Base-by-base conservation (phyloP, 1,284 basidiomycete genomes). In the Ustilago sp. region DNA sequence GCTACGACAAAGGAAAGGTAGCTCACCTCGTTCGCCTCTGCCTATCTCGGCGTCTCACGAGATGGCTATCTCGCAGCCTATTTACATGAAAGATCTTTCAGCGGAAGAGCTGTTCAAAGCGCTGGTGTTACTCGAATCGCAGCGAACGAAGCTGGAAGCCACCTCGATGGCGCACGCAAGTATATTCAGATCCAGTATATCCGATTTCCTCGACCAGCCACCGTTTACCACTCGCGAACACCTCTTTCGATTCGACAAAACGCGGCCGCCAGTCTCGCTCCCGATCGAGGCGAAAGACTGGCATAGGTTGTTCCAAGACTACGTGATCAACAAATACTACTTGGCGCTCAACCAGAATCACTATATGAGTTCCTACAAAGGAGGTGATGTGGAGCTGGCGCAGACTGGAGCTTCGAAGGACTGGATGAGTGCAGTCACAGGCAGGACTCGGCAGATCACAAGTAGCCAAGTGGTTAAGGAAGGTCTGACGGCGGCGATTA, bases 101-200 rank as follows among this genome's bases (percentile, higher is more conserved):
- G n/a, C 55, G 5, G 65, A 68, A 28, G 65, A 68, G 8, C 50
- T 62, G 1, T 62, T 68, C 50, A 68, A 58, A 43, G 41, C 59
- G 3, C 15, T 68, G 11, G 32, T 68, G 8, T 15, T 62, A 5
- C 32, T 47, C 47, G 45, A 57, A 8, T 35, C 59, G 5, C 41
- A 59, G 4, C 28, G 23, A 28, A 28, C 3, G 0, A 36, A 48
- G 34, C 45, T 35, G 1, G 34, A 28, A 34, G 23, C 5, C 23
- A 12, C n/a, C 7, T 19, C 43, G n/a, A 4, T 19, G 1, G 17
- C 43, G 7, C 39, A 23, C 4, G 13, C 1, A 4, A 1, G 13
- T 28, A 1, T 23, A n/a, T 45, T 45, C n/a, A 2, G n/a, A 28
- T 28, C 31, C 31, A 28, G 23, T 28, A 28, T 28, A 28, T 31